A percentile compares a stretch with the other conserved stretches of the same genome.
Conservation (phyloP, 176 grass and related monocot species). For the Carex myosuroides region DNA sequence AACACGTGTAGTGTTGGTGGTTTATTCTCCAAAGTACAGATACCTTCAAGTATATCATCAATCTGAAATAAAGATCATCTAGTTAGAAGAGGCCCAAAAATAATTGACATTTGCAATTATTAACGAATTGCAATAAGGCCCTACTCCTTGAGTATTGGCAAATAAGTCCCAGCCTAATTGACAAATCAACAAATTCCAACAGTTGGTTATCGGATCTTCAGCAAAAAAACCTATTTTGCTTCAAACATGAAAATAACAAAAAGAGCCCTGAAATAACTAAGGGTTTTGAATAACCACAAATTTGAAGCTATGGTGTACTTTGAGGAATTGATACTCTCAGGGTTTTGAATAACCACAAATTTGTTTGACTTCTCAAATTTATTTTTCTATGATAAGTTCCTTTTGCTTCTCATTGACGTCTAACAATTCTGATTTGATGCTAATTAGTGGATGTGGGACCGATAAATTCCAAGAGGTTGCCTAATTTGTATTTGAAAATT, state of each 20-base stretch:
- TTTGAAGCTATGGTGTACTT: too few relatives aligned
- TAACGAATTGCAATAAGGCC: background rate
- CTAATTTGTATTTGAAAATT: too few relatives aligned
- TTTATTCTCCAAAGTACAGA: constrained; percentile 38
- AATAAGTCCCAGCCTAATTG: background rate
- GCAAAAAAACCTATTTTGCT: background rate
- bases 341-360: too few relatives aligned
- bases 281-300: too few relatives aligned
- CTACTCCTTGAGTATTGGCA: background rate
- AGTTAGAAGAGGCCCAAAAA: constrained; percentile 6
- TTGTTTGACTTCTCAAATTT: too few relatives aligned
- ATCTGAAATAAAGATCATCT: constrained; percentile 31
- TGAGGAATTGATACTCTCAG: too few relatives aligned
- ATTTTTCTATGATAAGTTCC: too few relatives aligned
- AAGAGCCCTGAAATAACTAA: background rate
- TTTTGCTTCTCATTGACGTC: too few relatives aligned
- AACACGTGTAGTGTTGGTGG: constrained; percentile 61
- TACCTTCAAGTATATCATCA: constrained; percentile 71
- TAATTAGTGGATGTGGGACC: too few relatives aligned
- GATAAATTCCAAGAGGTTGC: too few relatives aligned
- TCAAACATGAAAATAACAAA: background rate
- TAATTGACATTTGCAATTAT: background rate
- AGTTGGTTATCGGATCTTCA: background rate
- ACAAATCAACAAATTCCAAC: background rate
- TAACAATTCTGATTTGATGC: too few relatives aligned